These are phyloP conservation scores for Ophiosphaerella herpotricha DNA, from an alignment of 2,329 filamentous ascomycete species.

Conservation along the genomic window DNA sequence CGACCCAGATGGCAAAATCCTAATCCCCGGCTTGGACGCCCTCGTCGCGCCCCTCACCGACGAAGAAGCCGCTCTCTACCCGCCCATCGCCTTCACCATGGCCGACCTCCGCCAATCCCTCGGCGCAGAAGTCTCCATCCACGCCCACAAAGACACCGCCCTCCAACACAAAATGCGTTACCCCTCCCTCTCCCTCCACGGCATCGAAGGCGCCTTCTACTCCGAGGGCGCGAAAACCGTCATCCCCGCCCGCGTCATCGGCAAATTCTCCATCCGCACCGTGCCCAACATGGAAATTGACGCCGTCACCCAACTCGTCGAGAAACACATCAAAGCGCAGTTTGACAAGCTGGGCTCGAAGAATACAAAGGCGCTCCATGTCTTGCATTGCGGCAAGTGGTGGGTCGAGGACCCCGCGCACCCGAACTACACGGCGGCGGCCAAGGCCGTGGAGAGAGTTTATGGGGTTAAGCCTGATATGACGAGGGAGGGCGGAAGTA, in stretches of 20 bases:
- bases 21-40: conserved; percentile 91
- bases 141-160: conserved; percentile 84
- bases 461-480: conserved; percentile 94
- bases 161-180: conserved; percentile 97
- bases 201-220: conserved; percentile 92
- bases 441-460: conserved; percentile 94
- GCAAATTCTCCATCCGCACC: conserved; percentile 97
- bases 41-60: conserved; percentile 87
- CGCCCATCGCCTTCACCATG: conserved; percentile 92
- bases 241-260: conserved; percentile 95
- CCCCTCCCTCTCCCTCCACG: conserved; percentile 92
- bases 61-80: conserved; percentile 87
- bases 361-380: conserved; percentile 81
- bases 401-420: conserved; percentile 98
- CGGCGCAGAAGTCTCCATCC: conserved; percentile 85
- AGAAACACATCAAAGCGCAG: conserved; percentile 79
- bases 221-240: conserved; percentile 96
- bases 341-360: conserved; percentile 90
- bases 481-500: conserved; percentile 95
- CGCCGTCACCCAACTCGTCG: conserved; percentile 83
- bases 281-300: conserved; percentile 97
- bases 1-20: conserved; percentile 87
- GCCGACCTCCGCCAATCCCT: conserved; percentile 90
- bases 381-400: conserved; percentile 95
- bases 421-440: conserved; percentile 96